Percentiles rank a stretch among this genome's conserved stretches.
phyloP scores from a whole-genome alignment of 805 yeast genomes.

The Sporopachydermia quercuum region DNA sequence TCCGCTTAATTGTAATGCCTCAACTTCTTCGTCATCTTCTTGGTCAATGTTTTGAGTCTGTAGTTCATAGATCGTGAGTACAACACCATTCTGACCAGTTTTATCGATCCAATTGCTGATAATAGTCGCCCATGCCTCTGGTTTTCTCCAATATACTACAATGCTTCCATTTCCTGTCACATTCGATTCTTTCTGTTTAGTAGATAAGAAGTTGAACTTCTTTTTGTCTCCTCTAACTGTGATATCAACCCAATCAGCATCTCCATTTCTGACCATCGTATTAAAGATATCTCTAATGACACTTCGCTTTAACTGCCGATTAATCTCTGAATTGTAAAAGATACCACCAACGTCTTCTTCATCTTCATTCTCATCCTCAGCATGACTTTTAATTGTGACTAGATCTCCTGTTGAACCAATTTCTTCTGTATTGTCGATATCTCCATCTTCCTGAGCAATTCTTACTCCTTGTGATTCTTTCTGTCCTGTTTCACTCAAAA shows the following conservation, averaged over 20 bases:
- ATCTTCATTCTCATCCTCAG: no score
- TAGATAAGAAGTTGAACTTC: slow-evolving; percentile 1
- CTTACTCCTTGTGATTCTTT: slow-evolving; percentile 13
- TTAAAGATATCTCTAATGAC: slow-evolving; percentile 41
- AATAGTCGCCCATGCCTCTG: slow-evolving; percentile 52
- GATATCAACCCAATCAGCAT: slow-evolving; percentile 39
- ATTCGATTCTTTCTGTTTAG: slow-evolving; percentile 1
- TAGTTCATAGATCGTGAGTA: slow-evolving; percentile 12
- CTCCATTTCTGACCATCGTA: slow-evolving; percentile 37
- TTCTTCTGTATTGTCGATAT: slow-evolving; percentile 15
- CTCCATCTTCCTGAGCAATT: slow-evolving; percentile 6
- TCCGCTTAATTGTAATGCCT: slow-evolving; percentile 71
- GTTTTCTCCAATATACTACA: slow-evolving; percentile 50
- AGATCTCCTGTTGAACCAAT: slow-evolving; percentile 17
- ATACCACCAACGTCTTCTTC: slow-evolving; percentile 20
- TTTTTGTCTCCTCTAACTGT: slow-evolving; percentile 19
- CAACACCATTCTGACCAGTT: slow-evolving; percentile 3
- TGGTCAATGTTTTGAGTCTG: slow-evolving; percentile 61
- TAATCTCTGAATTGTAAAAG: slow-evolving; percentile 37
- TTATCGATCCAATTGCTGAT: slow-evolving; percentile 39
- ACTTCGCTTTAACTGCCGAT: slow-evolving; percentile 38
- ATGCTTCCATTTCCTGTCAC: slow-evolving; percentile 9
- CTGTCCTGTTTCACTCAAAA: slow-evolving; percentile 26
- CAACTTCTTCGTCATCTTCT: slow-evolving; percentile 48
- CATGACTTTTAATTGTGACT: no score